Base-by-base conservation (phyloP, 192 early-diverging fungal genomes). In the Backusella circina region DNA sequence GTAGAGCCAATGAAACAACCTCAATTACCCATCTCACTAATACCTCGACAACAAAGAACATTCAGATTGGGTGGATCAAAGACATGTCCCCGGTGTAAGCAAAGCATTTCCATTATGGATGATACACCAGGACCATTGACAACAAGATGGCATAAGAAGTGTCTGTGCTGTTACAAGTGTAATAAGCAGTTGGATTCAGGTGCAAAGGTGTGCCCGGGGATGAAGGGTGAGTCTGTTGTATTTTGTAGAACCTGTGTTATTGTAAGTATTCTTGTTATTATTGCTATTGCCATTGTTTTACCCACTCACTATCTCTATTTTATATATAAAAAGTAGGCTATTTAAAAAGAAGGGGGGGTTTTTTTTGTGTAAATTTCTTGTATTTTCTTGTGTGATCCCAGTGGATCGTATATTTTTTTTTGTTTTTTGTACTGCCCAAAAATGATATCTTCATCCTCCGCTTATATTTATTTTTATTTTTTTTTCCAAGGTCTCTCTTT, bases 141-240 rank as follows among this genome's bases (percentile, higher is more conserved):
- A 16, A 85, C 79, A 28, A 79, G 84, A 67, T 88, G 86, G 86
- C 86, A 88, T 36, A 88, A 88, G 61, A 88, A 84, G 67, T 88
- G 86, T 41, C 61, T 88, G 38, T 75, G 75, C 5, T 88, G 86
- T 44, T 76, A 65, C 23, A 83, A 79, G 1, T 88, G 86, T 54
- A 84, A 79, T 35, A 88, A 88, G 64, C 79, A 79, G 12, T 50
- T 88, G 33, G 86, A 88, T 67, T 88, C 86, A 21, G 81, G 77
- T 51, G 84, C 83, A 3, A 75, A 83, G 10, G 79, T 84, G 18
- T 73, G 71, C 8, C 79, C 79, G 5, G 72, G 73, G 30, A 74
- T 78, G 2, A 73, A 80, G 8, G 80, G 78, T 10, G 75, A 66
- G 38, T 77, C 75, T 72, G n/a, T 83, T 8, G 77, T 84, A 2